These are phyloP conservation scores for Ogataea methylovora DNA, from an alignment of 805 yeast species.

Conservation along the genomic window DNA sequence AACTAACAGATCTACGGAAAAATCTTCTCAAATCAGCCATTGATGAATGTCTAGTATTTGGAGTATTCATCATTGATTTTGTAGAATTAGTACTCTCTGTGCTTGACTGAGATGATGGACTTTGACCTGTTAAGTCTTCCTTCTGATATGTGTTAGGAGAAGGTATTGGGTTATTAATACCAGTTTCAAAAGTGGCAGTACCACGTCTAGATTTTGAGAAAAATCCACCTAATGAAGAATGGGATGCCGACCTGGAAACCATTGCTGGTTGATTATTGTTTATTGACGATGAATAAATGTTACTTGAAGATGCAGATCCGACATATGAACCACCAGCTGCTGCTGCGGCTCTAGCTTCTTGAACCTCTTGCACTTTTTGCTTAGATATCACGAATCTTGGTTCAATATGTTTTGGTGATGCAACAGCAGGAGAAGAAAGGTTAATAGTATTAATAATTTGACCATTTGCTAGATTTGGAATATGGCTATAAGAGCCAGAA, in stretches of 20 bases:
- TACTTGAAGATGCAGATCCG: background rate
- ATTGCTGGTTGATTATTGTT: conserved; percentile 10
- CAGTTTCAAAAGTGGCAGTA: conserved; percentile 19
- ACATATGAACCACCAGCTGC: conserved; percentile 3
- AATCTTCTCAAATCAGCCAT: conserved; percentile 74
- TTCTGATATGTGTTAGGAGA: background rate
- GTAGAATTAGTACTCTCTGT: conserved; percentile 11
- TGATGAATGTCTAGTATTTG: conserved; percentile 59
- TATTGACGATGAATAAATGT: background rate
- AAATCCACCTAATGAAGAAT: conserved; percentile 42
- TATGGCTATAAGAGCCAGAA: conserved; percentile 16
- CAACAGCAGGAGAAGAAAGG: conserved; percentile 64
- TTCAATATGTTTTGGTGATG: conserved; percentile 55
- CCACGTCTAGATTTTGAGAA: conserved; percentile 39
- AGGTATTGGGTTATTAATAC: background rate
- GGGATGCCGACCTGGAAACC: conserved; percentile 27
- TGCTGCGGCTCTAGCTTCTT: conserved; percentile 33
- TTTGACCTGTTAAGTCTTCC: conserved; percentile 6
- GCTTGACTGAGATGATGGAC: conserved; percentile 25
- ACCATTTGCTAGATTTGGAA: conserved; percentile 49
- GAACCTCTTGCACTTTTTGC: conserved; percentile 56
- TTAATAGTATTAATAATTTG: conserved; percentile 54
- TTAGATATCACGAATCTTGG: conserved; percentile 80
- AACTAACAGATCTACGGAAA: conserved; percentile 43
- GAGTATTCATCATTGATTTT: conserved; percentile 14